Evolutionary conservation across 2,329 filamentous ascomycete genomes (phyloP).

Genomic region (Arthrobotrys pseudoclavata): DNA sequence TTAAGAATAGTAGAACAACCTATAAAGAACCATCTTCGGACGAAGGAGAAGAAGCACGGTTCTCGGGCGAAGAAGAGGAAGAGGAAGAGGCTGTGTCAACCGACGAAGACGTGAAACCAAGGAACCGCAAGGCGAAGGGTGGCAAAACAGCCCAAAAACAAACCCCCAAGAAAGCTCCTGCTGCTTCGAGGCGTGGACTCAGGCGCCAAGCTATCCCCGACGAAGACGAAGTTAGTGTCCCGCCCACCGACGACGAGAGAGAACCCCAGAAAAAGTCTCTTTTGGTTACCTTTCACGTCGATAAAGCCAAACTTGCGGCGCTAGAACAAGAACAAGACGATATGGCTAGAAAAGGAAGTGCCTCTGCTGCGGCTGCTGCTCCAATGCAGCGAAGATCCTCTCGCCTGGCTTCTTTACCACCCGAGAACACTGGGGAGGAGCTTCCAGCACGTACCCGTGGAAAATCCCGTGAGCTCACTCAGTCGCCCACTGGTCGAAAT

Average conservation of each 20-base stretch:
- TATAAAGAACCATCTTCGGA: constrained; percentile 60
- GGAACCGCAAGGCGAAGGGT: constrained; percentile 39
- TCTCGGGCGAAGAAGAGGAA: constrained; percentile 14
- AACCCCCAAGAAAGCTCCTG: constrained; percentile 45
- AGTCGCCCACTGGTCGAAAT: constrained; percentile 62
- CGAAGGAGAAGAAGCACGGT: constrained; percentile 11
- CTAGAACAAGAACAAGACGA: constrained; percentile 5
- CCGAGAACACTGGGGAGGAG: constrained; percentile 46
- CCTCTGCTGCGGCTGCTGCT: constrained; percentile 18
- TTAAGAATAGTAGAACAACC: constrained; percentile 41
- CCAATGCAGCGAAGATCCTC: constrained; percentile 49
- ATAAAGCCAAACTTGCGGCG: not conserved
- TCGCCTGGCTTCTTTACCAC: constrained; percentile 43
- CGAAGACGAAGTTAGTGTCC: constrained; percentile 56
- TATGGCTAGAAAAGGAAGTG: constrained; percentile 50
- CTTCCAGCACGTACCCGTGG: constrained; percentile 46
- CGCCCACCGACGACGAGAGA: constrained; percentile 54
- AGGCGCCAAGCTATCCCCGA: constrained; percentile 36
- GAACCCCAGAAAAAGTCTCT: constrained; percentile 21
- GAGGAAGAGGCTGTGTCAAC: constrained; percentile 50
- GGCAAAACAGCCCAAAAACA: constrained; percentile 54
- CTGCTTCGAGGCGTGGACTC: constrained; percentile 26
- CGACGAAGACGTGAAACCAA: constrained; percentile 48
- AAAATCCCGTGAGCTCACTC: constrained; percentile 61
- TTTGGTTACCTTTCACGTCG: constrained; percentile 35